Conservation (phyloP, 257 asterid genomes). For the Petrea volubilis region DNA sequence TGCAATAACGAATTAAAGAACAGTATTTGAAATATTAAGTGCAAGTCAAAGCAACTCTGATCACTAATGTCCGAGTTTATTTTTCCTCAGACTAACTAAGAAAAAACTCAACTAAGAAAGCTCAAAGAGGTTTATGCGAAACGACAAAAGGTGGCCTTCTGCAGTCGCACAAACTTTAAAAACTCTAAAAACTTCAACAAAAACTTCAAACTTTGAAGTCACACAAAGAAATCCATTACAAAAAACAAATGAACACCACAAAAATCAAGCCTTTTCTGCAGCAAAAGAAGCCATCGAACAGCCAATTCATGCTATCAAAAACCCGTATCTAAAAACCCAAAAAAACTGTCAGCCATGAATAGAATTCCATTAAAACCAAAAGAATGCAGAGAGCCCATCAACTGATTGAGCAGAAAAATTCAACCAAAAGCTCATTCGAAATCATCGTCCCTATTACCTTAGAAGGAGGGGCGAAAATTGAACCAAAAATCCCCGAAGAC, state of each 20-base stretch:
- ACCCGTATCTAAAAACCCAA: background rate
- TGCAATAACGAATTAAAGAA: background rate
- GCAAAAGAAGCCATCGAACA: constrained; percentile 1
- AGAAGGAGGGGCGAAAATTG: constrained; percentile 67
- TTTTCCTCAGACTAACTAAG: background rate
- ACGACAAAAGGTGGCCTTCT: background rate
- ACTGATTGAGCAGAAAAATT: background rate
- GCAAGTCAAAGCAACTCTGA: background rate
- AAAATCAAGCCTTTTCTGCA: constrained; percentile 1
- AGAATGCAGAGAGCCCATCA: constrained; percentile 15
- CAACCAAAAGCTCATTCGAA: background rate
- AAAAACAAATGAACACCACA: constrained; percentile 21
- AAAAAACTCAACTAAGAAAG: background rate
- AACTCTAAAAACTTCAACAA: background rate
- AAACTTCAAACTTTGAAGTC: background rate
- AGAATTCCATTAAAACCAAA: background rate
- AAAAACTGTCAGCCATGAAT: constrained; percentile 1
- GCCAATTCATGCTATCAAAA: background rate
- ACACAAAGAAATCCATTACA: background rate
- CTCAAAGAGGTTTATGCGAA: background rate
- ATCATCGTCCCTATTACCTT: constrained; percentile 37
- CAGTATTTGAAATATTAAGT: background rate
- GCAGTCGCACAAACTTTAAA: no score
- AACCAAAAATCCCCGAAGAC: constrained; percentile 57
- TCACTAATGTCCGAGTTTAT: background rate